Conservation (phyloP, 176 grass and related monocot genomes). For the Metroxylon sagu region DNA sequence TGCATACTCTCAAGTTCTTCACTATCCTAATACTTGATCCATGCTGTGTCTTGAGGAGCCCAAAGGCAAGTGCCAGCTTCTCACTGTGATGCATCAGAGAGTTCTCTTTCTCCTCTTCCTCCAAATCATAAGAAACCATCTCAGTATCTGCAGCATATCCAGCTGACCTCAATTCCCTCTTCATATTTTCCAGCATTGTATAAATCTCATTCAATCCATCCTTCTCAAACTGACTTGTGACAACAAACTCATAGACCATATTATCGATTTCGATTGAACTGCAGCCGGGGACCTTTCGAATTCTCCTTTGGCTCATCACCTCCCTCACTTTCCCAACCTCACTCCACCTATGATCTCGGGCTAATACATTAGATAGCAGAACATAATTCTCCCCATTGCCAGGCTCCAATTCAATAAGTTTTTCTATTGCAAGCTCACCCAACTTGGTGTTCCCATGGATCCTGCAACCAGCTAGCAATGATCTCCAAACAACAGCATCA, state of each 20-base stretch:
- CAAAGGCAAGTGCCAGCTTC: constrained; percentile 21
- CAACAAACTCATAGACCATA: not conserved
- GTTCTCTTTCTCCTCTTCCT: constrained; percentile 23
- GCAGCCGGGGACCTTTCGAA: too few relatives aligned
- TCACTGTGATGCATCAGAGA: constrained; percentile 20
- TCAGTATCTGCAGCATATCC: constrained; percentile 17
- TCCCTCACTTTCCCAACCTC: too few relatives aligned
- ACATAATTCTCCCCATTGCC: too few relatives aligned
- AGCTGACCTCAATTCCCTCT: constrained; percentile 16
- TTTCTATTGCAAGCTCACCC: too few relatives aligned
- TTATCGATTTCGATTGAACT: too few relatives aligned
- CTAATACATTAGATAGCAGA: too few relatives aligned
- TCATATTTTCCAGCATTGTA: constrained; percentile 15
- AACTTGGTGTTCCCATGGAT: too few relatives aligned
- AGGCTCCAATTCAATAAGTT: too few relatives aligned
- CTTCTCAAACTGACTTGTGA: constrained; percentile 1
- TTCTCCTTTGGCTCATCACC: too few relatives aligned
- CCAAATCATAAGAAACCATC: constrained; percentile 12
- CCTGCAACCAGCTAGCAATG: too few relatives aligned
- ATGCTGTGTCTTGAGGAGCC: constrained; percentile 1
- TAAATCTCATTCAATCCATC: constrained; percentile 8
- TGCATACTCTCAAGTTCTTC: constrained; percentile 24
- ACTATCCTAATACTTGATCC: constrained; percentile 13
- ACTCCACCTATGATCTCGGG: too few relatives aligned
- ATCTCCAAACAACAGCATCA: too few relatives aligned